phyloP scores from a whole-genome alignment of 345 rosid genomes.

The Linum tenue region DNA sequence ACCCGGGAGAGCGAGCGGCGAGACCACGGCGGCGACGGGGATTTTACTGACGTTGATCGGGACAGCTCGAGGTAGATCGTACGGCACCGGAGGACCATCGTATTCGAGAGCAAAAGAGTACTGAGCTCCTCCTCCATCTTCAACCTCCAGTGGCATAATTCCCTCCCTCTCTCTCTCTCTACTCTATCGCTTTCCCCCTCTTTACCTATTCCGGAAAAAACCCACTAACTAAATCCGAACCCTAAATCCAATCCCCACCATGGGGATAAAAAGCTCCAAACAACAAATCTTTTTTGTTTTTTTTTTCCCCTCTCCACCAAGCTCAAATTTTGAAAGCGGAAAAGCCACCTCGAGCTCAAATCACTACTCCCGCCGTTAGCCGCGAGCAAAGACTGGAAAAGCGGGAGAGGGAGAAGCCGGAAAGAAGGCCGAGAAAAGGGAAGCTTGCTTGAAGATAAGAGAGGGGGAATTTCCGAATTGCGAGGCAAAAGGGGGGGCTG shows the following conservation, averaged over 20 bases:
- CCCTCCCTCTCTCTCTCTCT: too few relatives aligned
- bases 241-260: too few relatives aligned
- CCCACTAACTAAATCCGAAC: too few relatives aligned
- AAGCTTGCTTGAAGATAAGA: neutral
- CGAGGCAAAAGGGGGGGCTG: neutral
- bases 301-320: neutral
- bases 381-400: neutral
- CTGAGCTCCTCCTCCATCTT: constrained; percentile 30
- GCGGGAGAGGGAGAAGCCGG: neutral
- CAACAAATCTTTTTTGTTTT: too few relatives aligned
- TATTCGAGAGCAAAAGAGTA: constrained; percentile 84
- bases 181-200: neutral
- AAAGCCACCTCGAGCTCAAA: neutral
- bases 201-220: too few relatives aligned
- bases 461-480: neutral
- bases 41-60: constrained; percentile 78
- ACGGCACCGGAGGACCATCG: constrained; percentile 71
- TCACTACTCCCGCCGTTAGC: neutral
- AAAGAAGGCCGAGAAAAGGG: neutral
- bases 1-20: constrained; percentile 51
- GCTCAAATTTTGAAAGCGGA: neutral
- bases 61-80: constrained; percentile 77
- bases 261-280: neutral
- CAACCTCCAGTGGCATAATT: constrained; percentile 18
- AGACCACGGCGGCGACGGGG: constrained; percentile 91